These are phyloP conservation scores for Bauhinia variegata DNA, from an alignment of 306 rosid genomes.

Conservation along the genomic window DNA sequence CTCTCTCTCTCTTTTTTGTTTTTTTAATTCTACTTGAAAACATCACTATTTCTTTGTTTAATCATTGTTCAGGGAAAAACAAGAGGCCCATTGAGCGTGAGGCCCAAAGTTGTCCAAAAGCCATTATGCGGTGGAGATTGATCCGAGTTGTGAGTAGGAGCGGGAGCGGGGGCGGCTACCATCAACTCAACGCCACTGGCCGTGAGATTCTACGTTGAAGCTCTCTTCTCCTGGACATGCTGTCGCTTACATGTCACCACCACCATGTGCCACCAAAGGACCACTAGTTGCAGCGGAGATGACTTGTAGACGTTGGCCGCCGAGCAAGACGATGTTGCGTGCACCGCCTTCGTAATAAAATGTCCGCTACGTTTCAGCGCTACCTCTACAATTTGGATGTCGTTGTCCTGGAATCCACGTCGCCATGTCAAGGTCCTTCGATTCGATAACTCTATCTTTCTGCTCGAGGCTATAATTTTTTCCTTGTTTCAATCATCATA, in stretches of 20 bases:
- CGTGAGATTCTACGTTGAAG: too few species aligned
- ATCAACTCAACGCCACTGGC: too few species aligned
- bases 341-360: background rate
- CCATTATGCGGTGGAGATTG: too few species aligned
- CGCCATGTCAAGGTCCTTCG: conserved; percentile 59
- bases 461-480: background rate
- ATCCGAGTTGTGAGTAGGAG: too few species aligned
- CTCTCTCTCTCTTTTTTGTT: too few species aligned
- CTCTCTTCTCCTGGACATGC: too few species aligned
- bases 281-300: conserved; percentile 23
- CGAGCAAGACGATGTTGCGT: conserved; percentile 37
- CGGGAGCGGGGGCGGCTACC: too few species aligned
- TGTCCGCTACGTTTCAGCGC: conserved; percentile 14
- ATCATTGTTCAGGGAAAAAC: too few species aligned
- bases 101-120: too few species aligned
- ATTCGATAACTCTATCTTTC: background rate
- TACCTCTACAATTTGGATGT: conserved; percentile 26
- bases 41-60: too few species aligned
- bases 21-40: too few species aligned
- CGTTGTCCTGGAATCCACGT: conserved; percentile 12
- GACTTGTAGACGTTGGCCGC: conserved; percentile 9
- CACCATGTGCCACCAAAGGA: conserved; percentile 29
- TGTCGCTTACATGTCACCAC: conserved; percentile 23
- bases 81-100: too few species aligned
- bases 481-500: background rate